These are phyloP conservation scores for Melaleuca quinquenervia DNA, from an alignment of 345 rosid species.

Conservation along the genomic window DNA sequence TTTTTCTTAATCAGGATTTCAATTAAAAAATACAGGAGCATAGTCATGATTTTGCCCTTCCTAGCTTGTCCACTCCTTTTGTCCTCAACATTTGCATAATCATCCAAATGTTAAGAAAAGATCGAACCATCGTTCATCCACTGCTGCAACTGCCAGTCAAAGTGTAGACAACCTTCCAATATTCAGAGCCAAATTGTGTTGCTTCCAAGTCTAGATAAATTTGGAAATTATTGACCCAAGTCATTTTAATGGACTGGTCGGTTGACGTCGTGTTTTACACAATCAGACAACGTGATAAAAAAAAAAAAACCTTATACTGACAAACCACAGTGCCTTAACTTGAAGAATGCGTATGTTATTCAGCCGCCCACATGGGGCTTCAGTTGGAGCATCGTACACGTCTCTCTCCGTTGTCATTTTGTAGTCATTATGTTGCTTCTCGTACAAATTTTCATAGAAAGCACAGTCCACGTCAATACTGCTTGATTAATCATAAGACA, in stretches of 20 bases:
- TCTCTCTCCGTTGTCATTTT: background rate
- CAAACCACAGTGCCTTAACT: background rate
- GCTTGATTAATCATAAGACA: background rate
- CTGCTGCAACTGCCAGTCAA: background rate
- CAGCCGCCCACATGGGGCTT: background rate
- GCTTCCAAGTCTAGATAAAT: background rate
- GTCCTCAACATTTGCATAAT: background rate
- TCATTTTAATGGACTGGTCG: background rate
- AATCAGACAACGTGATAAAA: background rate
- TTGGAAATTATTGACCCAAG: background rate
- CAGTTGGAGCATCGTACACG: background rate
- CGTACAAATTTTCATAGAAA: background rate
- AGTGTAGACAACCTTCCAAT: background rate
- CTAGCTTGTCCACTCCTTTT: background rate
- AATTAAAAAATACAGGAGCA: background rate
- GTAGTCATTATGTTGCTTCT: no score
- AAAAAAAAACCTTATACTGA: background rate
- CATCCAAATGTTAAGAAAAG: no score
- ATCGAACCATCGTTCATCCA: background rate
- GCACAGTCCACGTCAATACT: background rate
- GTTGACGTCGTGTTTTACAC: background rate
- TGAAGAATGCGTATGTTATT: background rate
- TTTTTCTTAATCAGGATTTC: background rate
- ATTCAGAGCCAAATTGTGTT: background rate
- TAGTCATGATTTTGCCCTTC: background rate